Percentiles rank a stretch among this genome's conserved stretches.
Evolutionary conservation across 345 rosid genomes (phyloP).

Genomic region (Brassica incana): DNA sequence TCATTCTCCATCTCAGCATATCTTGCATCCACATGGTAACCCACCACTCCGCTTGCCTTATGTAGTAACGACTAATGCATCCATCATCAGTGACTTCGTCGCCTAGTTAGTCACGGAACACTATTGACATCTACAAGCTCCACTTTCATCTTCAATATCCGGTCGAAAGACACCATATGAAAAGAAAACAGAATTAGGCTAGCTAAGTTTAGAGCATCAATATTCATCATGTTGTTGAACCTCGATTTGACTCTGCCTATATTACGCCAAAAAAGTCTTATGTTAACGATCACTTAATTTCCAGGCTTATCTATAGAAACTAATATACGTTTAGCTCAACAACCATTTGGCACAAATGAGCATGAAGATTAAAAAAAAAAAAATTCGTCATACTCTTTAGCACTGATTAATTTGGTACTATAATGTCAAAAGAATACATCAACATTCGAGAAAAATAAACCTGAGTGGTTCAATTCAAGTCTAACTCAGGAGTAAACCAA

Average conservation of each 20-base stretch:
- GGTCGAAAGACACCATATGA: background rate
- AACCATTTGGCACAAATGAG: background rate
- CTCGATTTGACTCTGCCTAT: slow-evolving; percentile 12
- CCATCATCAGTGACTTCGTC: too few relatives aligned
- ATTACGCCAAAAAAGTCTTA: background rate
- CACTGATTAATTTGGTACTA: slow-evolving; percentile 14
- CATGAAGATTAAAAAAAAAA: too few relatives aligned
- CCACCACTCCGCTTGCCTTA: too few relatives aligned
- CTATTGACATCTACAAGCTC: too few relatives aligned
- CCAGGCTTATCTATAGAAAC: background rate
- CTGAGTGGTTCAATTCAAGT: slow-evolving; percentile 6
- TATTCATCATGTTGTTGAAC: slow-evolving; percentile 30
- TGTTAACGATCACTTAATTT: slow-evolving; percentile 3
- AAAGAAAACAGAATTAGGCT: background rate
- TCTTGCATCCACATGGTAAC: too few relatives aligned
- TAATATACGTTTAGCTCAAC: slow-evolving; percentile 21
- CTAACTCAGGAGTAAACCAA: slow-evolving; percentile 9
- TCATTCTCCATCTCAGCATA: too few relatives aligned
- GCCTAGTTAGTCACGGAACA: too few relatives aligned
- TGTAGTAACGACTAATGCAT: too few relatives aligned
- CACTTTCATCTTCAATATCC: background rate
- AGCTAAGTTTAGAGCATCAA: background rate
- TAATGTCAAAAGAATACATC: slow-evolving; percentile 40
- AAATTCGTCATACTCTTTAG: slow-evolving; percentile 18
- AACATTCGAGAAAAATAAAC: slow-evolving; percentile 23